These are phyloP conservation scores for Barbarea vulgaris DNA, from an alignment of 345 rosid species.

Conservation along the genomic window DNA sequence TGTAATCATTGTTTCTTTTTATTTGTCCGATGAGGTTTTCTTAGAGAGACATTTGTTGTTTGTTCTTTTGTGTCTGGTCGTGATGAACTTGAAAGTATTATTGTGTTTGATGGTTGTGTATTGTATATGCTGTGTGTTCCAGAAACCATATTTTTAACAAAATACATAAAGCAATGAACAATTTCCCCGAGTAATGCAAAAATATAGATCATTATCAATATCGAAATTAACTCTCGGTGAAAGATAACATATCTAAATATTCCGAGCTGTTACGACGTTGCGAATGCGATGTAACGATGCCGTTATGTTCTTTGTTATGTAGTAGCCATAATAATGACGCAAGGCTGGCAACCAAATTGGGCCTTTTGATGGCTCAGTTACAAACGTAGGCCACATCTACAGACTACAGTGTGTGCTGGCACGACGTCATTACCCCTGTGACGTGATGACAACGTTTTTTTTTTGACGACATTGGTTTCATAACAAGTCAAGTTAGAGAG, in stretches of 20 bases:
- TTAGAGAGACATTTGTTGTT: slow-evolving; percentile 12
- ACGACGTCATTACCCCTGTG: neutral
- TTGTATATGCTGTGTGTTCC: neutral
- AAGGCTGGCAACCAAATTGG: neutral
- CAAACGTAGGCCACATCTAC: no score
- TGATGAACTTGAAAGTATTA: slow-evolving; percentile 6
- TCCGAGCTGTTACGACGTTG: neutral
- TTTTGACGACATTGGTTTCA: no score
- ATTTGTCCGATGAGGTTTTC: neutral
- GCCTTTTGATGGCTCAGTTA: neutral
- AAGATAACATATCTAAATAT: no score
- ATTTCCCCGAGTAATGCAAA: no score
- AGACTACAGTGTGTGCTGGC: neutral
- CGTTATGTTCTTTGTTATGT: neutral
- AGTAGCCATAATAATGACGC: neutral
- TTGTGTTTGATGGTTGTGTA: slow-evolving; percentile 21
- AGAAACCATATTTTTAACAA: neutral
- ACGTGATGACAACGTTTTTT: neutral
- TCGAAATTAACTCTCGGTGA: no score
- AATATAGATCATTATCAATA: no score
- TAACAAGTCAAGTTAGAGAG: neutral
- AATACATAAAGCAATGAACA: neutral
- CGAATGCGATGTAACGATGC: neutral
- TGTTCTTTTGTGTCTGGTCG: slow-evolving; percentile 4
- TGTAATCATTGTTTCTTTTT: slow-evolving; percentile 5